phyloP scores from a whole-genome alignment of 768 basidiomycete genomes.

The Psilocybe tampanensis region DNA sequence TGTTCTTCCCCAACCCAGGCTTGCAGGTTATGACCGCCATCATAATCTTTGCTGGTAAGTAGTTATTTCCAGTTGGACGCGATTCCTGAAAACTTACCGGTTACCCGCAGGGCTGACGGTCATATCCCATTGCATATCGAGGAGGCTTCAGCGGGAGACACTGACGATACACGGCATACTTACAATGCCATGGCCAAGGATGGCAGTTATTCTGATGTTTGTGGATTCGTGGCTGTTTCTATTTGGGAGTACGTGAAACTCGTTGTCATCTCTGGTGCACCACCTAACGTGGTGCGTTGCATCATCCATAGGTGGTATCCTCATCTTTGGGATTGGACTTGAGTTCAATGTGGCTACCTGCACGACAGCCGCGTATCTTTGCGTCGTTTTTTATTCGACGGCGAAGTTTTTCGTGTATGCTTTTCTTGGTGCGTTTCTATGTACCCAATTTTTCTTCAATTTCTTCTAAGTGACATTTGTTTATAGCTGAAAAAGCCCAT shows the following conservation, averaged over 20 bases:
- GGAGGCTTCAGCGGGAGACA: conserved; percentile 34
- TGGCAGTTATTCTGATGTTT: conserved; percentile 43
- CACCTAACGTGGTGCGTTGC: not conserved
- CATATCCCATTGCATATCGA: conserved; percentile 40
- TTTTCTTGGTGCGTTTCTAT: conserved; percentile 39
- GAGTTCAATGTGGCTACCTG: conserved; percentile 37
- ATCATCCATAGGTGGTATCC: conserved; percentile 35
- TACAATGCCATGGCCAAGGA: conserved; percentile 39
- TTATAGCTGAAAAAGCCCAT: conserved; percentile 46
- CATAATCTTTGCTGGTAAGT: conserved; percentile 30
- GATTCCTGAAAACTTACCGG: not conserved
- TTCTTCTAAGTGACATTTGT: not conserved
- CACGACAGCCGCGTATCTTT: conserved; percentile 43
- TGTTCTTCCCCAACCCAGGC: conserved; percentile 27
- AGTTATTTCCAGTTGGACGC: not conserved
- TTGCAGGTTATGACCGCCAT: conserved; percentile 28
- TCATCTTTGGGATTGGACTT: conserved; percentile 48
- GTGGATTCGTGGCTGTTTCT: conserved; percentile 47
- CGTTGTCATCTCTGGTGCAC: not conserved
- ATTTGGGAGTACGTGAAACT: conserved; percentile 34
- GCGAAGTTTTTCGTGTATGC: conserved; percentile 50
- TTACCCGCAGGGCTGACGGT: conserved; percentile 18
- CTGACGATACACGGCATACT: conserved; percentile 29
- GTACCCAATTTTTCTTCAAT: not conserved
- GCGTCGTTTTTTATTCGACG: conserved; percentile 42